Evolutionary conservation across 108 stramenopile species (phyloP), one percentile per base, ranked within the genome.

Genomic region (Hondaea fermentalgiana): DNA sequence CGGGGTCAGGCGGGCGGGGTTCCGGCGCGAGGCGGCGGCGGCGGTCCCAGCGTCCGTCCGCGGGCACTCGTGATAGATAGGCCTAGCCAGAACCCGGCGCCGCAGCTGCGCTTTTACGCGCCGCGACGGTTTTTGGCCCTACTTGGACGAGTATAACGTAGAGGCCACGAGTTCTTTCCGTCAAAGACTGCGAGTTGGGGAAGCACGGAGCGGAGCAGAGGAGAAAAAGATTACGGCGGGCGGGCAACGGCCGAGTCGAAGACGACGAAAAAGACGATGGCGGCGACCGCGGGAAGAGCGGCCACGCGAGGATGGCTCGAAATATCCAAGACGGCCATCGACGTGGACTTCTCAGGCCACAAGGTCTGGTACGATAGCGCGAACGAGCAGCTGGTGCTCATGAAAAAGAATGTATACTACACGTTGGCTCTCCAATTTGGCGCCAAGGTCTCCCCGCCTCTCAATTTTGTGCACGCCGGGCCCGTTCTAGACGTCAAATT

Each of bases 361-460:
- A 83, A 83, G 28, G 76, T 83, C 25, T 83, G 76, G 76, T 83
- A 53, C 51, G 76, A 83, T 4, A 47, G 49, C 19, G 76, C 49
- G 23, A 83, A 83, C 51, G 49, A 53, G 51, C 76, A 83, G 76
- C 76, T 83, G 6, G 76, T 83, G 45, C 51, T 83, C 23, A 83
- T 83, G 76, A 83, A 83, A 45, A 83, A 83, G 1, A 83, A 83
- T 53, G 76, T 83, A 6, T 83, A 83, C 51, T 83, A 83, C 28
- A 21, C 76, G n/a, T 3, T 83, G 23, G 49, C 45, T 6, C 76
- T 83, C 51, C 16, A 47, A 8, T 53, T 53, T 83, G 76, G 76
- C 45, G 76, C 76, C 45, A 53, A 53, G 4, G 43, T 83, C 28
- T 83, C 76, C 43, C 23, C 76, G 45, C 76, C 76, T 12, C 76